phyloP scores from a whole-genome alignment of 176 grass and related monocot genomes.

The Otatea glauca region DNA sequence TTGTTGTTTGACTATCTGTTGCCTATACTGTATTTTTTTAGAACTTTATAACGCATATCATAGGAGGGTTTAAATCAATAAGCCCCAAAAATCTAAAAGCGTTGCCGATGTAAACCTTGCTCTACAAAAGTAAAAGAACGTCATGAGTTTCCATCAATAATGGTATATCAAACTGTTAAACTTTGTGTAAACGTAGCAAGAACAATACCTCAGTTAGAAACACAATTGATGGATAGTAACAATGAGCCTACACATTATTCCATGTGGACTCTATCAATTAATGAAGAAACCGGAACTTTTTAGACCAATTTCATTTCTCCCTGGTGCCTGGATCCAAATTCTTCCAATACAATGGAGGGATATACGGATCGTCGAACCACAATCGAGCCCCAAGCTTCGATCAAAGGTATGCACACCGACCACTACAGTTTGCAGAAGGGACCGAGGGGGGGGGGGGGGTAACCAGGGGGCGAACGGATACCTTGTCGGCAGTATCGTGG shows the following conservation, averaged over 20 bases:
- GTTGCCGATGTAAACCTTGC: not conserved
- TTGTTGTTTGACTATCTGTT: not conserved
- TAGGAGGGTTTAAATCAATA: not conserved
- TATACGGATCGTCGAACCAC: not conserved
- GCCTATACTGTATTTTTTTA: not conserved
- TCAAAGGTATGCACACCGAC: not conserved
- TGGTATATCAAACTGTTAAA: not conserved
- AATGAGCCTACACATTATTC: not conserved
- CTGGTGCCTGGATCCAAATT: not conserved
- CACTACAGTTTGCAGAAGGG: not conserved
- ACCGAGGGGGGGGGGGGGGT: not conserved
- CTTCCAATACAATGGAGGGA: not conserved
- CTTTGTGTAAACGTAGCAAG: not conserved
- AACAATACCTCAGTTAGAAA: not conserved
- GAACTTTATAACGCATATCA: not conserved
- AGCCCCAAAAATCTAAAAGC: not conserved
- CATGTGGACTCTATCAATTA: not conserved
- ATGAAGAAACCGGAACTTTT: constrained; percentile 14
- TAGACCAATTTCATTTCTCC: not conserved
- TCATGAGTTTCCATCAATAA: not conserved
- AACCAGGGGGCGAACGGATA: not conserved
- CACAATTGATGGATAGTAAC: not conserved
- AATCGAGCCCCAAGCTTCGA: constrained; percentile 12
- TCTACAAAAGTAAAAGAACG: not conserved
- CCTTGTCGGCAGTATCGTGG: constrained; percentile 62